Evolutionary conservation across 2,329 filamentous ascomycete genomes (phyloP).

Genomic region (Trichoderma koningiopsis): DNA sequence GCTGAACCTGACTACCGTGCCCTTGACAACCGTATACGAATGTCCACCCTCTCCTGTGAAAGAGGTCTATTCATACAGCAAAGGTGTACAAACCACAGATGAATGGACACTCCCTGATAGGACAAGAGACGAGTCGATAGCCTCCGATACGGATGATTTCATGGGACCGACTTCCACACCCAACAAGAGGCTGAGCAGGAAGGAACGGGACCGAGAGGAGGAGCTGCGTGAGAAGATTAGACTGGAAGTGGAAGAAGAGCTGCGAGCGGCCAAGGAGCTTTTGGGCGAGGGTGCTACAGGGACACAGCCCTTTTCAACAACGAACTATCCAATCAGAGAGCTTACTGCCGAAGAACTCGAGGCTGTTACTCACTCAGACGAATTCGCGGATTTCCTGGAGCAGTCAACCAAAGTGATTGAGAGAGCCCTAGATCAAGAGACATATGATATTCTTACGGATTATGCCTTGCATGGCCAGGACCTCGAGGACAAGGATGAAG

Average conservation of each 20-base stretch:
- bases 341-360: slow-evolving; percentile 83
- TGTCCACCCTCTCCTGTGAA: slow-evolving; percentile 73
- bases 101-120: slow-evolving; percentile 64
- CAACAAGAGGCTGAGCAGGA: slow-evolving; percentile 75
- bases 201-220: slow-evolving; percentile 82
- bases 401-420: slow-evolving; percentile 97
- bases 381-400: slow-evolving; percentile 94
- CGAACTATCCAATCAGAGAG: slow-evolving; percentile 75
- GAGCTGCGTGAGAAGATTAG: slow-evolving; percentile 83
- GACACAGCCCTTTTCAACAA: slow-evolving; percentile 32
- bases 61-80: slow-evolving; percentile 95
- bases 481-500: slow-evolving; percentile 80
- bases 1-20: slow-evolving; percentile 73
- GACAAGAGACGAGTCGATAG: slow-evolving; percentile 43
- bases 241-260: slow-evolving; percentile 89
- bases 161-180: slow-evolving; percentile 59
- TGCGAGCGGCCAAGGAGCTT: slow-evolving; percentile 70
- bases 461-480: slow-evolving; percentile 82
- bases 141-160: slow-evolving; percentile 64
- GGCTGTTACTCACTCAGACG: slow-evolving; percentile 87
- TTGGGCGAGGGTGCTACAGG: slow-evolving; percentile 48
- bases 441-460: slow-evolving; percentile 91
- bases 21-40: slow-evolving; percentile 78
- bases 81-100: slow-evolving; percentile 88
- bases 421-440: slow-evolving; percentile 86